These are phyloP conservation scores for Poa pratensis DNA, from an alignment of 176 grass and related monocot species.

Conservation along the genomic window DNA sequence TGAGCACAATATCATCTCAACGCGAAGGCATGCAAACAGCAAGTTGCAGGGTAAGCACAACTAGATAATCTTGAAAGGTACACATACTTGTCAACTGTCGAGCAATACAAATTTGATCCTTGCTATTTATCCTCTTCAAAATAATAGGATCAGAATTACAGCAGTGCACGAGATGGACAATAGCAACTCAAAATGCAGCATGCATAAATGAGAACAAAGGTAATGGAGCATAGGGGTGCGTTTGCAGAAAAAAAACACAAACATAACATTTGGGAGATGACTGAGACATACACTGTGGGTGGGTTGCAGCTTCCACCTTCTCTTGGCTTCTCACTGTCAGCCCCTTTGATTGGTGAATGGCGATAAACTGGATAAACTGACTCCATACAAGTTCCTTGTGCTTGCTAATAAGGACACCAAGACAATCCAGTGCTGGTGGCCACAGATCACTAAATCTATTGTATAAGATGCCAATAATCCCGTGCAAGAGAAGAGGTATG, in stretches of 20 bases:
- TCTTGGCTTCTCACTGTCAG: slow-evolving; percentile 44
- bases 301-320: slow-evolving; percentile 46
- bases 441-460: slow-evolving; percentile 91
- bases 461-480: slow-evolving; percentile 77
- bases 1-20: not conserved
- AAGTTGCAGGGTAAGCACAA: slow-evolving; percentile 6
- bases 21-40: slow-evolving; percentile 33
- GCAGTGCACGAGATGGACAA: not conserved
- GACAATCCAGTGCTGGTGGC: slow-evolving; percentile 70
- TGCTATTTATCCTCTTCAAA: slow-evolving; percentile 11
- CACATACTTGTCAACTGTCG: not conserved
- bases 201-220: not conserved
- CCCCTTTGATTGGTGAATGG: slow-evolving; percentile 52
- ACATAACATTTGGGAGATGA: slow-evolving; percentile 14
- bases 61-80: not conserved
- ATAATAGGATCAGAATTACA: slow-evolving; percentile 11
- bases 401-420: slow-evolving; percentile 69
- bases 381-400: slow-evolving; percentile 81
- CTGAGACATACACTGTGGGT: slow-evolving; percentile 60
- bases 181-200: slow-evolving; percentile 15
- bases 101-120: not conserved
- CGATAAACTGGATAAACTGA: slow-evolving; percentile 67
- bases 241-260: slow-evolving; percentile 38
- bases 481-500: slow-evolving; percentile 81
- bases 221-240: not conserved